These are phyloP conservation scores for Phyllostachys edulis DNA, from an alignment of 176 grass and related monocot species.

Conservation along the genomic window DNA sequence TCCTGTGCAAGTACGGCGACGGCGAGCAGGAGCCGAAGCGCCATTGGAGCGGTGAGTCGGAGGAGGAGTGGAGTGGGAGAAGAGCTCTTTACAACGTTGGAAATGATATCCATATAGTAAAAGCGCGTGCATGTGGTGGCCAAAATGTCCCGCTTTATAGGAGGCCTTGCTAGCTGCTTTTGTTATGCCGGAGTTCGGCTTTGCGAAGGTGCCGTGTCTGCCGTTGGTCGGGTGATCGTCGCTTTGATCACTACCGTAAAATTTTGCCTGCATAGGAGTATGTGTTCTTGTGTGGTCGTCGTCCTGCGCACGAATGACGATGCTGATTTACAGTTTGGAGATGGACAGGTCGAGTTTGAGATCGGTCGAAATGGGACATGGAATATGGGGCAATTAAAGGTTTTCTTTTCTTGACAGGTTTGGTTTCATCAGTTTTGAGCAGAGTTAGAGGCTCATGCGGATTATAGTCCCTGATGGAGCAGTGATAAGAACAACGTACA, in stretches of 20 bases:
- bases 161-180: not conserved
- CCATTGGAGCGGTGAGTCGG: slow-evolving; percentile 19
- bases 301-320: not conserved
- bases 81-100: slow-evolving; percentile 2
- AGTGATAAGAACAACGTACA: not conserved
- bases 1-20: slow-evolving; percentile 12
- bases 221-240: not conserved
- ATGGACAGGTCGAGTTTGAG: not conserved
- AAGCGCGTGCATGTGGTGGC: slow-evolving; percentile 28
- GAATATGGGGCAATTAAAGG: not conserved
- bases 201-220: not conserved
- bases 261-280: not conserved
- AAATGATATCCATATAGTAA: slow-evolving; percentile 10
- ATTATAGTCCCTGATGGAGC: not conserved
- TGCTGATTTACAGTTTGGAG: not conserved
- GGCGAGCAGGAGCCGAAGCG: slow-evolving; percentile 32
- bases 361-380: not conserved
- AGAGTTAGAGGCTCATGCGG: not conserved
- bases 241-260: not conserved
- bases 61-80: slow-evolving; percentile 5
- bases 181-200: not conserved
- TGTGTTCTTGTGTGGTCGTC: not conserved
- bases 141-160: slow-evolving; percentile 21
- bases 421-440: not conserved
- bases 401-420: not conserved